Conservation (phyloP, 768 basidiomycete genomes). For the Melanogaster broomeanus region DNA sequence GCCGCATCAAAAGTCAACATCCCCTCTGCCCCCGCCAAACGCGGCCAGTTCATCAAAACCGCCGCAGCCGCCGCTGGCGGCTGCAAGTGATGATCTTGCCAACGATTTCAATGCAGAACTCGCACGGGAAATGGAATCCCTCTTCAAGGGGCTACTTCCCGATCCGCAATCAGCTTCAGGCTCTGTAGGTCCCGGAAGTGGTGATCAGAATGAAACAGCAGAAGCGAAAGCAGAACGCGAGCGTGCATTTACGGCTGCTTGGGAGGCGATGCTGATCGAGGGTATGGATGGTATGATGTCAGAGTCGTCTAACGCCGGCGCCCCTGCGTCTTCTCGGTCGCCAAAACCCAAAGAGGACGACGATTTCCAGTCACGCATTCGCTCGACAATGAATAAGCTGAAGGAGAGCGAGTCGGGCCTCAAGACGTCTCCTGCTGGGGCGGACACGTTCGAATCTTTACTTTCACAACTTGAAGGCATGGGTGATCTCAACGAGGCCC, state of each 20-base stretch:
- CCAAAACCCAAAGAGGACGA: conserved; percentile 22
- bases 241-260: conserved; percentile 54
- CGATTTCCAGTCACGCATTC: conserved; percentile 70
- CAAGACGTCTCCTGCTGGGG: conserved; percentile 13
- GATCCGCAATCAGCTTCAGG: conserved; percentile 20
- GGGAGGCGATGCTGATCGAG: conserved; percentile 72
- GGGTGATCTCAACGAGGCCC: conserved; percentile 38
- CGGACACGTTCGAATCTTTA: conserved; percentile 52
- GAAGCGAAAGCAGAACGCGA: conserved; percentile 30
- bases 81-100: conserved; percentile 11
- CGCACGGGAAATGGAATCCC: conserved; percentile 44
- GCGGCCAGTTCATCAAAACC: conserved; percentile 19
- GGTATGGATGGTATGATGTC: conserved; percentile 49
- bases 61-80: conserved; percentile 6
- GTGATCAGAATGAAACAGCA: neutral
- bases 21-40: conserved; percentile 15
- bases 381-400: conserved; percentile 72
- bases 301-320: conserved; percentile 5
- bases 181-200: neutral
- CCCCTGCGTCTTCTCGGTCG: conserved; percentile 2
- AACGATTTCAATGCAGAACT: conserved; percentile 42
- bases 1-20: conserved; percentile 12
- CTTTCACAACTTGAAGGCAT: conserved; percentile 42
- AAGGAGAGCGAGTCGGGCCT: conserved; percentile 59
- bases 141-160: conserved; percentile 31